Evolutionary conservation across 176 grass and related monocot species (phyloP).

Genomic region (Zizania latifolia): DNA sequence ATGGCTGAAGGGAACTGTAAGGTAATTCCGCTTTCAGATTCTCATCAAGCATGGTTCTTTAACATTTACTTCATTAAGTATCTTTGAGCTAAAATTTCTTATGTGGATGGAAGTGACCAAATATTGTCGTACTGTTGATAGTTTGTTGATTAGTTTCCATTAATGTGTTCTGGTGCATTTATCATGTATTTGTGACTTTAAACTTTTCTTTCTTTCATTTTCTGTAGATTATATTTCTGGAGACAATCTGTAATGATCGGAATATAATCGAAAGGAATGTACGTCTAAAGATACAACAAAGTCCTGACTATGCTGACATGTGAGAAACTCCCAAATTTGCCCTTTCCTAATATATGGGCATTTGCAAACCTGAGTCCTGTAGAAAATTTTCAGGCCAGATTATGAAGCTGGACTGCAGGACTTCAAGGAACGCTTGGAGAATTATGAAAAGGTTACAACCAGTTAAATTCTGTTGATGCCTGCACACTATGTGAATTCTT

Average conservation of each 20-base stretch:
- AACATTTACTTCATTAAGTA: slow-evolving; percentile 6
- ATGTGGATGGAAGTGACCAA: background rate
- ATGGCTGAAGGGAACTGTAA: slow-evolving; percentile 98
- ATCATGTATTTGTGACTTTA: slow-evolving; percentile 18
- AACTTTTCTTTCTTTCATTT: slow-evolving; percentile 27
- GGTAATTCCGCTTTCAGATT: slow-evolving; percentile 47
- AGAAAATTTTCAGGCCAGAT: slow-evolving; percentile 60
- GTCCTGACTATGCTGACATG: slow-evolving; percentile 95
- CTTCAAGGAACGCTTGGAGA: slow-evolving; percentile 74
- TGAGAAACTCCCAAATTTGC: slow-evolving; percentile 35
- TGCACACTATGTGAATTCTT: slow-evolving; percentile 10
- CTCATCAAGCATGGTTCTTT: slow-evolving; percentile 5
- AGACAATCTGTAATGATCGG: slow-evolving; percentile 96
- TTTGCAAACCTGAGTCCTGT: slow-evolving; percentile 13
- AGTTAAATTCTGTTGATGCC: slow-evolving; percentile 14
- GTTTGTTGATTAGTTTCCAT: background rate
- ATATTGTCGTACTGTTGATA: background rate
- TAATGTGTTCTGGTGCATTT: slow-evolving; percentile 16
- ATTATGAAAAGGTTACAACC: slow-evolving; percentile 86
- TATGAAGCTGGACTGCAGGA: slow-evolving; percentile 82
- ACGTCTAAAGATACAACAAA: slow-evolving; percentile 98
- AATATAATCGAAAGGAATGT: slow-evolving; percentile 91
- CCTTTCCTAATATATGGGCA: background rate
- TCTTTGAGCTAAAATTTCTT: slow-evolving; percentile 21
- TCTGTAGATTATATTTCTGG: slow-evolving; percentile 94